Evolutionary conservation across 176 grass and related monocot species (phyloP).

Genomic region (Oryza brachyantha): DNA sequence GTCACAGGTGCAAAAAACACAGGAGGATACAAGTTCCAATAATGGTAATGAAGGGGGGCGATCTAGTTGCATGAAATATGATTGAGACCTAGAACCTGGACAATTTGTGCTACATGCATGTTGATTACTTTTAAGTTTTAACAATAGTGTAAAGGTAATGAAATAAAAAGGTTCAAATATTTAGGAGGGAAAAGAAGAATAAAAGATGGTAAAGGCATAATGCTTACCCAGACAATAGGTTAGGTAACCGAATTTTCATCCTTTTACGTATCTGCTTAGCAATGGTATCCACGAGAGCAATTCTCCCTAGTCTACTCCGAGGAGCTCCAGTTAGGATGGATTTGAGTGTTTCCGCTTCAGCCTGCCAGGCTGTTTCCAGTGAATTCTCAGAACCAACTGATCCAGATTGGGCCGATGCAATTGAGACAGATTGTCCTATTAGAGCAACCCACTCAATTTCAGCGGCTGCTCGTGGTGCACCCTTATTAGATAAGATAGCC

Average conservation of each 20-base stretch:
- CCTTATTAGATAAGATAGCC: slow-evolving; percentile 73
- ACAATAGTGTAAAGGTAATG: background rate
- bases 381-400: slow-evolving; percentile 86
- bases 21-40: background rate
- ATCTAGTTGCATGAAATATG: background rate
- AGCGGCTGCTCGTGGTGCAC: slow-evolving; percentile 54
- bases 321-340: slow-evolving; percentile 73
- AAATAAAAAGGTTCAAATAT: background rate
- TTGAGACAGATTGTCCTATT: slow-evolving; percentile 87
- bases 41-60: background rate
- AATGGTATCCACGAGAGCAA: slow-evolving; percentile 80
- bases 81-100: background rate
- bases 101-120: background rate
- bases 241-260: slow-evolving; percentile 88
- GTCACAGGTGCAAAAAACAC: background rate
- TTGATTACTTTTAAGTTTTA: background rate
- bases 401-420: slow-evolving; percentile 79
- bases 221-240: slow-evolving; percentile 68
- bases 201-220: background rate
- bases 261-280: slow-evolving; percentile 87
- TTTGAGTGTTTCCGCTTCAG: slow-evolving; percentile 83
- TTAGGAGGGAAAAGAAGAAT: background rate
- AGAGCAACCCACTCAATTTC: slow-evolving; percentile 84
- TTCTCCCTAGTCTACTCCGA: slow-evolving; percentile 76
- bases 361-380: slow-evolving; percentile 86